Base-by-base conservation (phyloP, 352 stramenopile species). In the Thraustochytrium sp. region DNA sequence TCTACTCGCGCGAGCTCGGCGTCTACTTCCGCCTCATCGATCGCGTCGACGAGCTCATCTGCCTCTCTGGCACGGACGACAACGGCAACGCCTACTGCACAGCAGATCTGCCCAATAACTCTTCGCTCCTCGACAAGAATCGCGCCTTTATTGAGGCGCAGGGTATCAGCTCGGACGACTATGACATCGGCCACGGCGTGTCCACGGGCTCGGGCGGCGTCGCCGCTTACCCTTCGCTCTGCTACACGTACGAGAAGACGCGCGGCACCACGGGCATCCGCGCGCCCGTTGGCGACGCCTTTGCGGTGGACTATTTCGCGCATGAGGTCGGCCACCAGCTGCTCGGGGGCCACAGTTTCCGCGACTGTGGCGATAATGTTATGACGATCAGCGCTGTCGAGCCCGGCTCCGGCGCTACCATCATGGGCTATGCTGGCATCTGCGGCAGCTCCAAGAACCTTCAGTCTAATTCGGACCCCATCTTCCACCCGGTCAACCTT, bases 311-410 rank as follows among this genome's bases (percentile, higher is more conserved):
- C 38, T 76, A 59, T 29, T 64, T 84, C 13, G 9, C 75, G 18
- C 74, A 82, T 38, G 75, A 84, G 75, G 23, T 84, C 34, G 75
- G 75, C n/a, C 75, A 84, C 44, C 75, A 84, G 38, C 34, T 84
- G 21, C 23, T 40, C 13, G 75, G 59, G 18, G 75, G 5, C 11
- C 75, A 84, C 31, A 84, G 34, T 23, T 84, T 84, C 53, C 36
- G 61, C 3, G 75, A 84, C 49, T 84, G 75, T 38, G 75, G 34
- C 8, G n/a, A 8, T 34, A n/a, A 54, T 5, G 3, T 84, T n/a
- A 83, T 84, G 75, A 18, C 37, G 31, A 9, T 23, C 2, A 36
- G 16, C 29, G 75, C 75, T 29, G 63, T 84, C 21, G 75, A 84
- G 42, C 75, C 75, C 34, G 75, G 75, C 11, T 83, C 59, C 34